phyloP scores from a whole-genome alignment of 1,139 yeast genomes.

The Nakaseomyces uthaithaninus region DNA sequence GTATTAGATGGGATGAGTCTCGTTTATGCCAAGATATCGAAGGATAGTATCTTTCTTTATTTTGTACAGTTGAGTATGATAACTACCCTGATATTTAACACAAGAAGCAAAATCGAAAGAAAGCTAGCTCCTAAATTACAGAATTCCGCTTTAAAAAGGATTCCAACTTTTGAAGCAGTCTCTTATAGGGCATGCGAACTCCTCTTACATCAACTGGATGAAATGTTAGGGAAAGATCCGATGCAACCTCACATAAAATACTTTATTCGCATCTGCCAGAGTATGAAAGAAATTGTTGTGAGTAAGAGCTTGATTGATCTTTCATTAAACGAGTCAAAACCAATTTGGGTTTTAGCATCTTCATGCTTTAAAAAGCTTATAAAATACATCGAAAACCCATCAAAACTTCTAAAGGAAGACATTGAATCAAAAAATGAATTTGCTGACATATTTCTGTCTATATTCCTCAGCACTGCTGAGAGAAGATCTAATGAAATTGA shows the following conservation, averaged over 20 bases:
- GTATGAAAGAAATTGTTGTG: conserved; percentile 37
- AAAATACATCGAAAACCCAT: conserved; percentile 40
- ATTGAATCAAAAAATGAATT: conserved; percentile 13
- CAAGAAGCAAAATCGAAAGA: conserved; percentile 44
- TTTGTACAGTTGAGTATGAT: conserved; percentile 48
- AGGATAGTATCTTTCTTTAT: conserved; percentile 38
- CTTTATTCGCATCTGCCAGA: conserved; percentile 35
- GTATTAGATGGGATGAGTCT: conserved; percentile 40
- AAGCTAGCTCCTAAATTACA: conserved; percentile 31
- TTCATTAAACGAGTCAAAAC: conserved; percentile 22
- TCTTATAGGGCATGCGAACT: conserved; percentile 45
- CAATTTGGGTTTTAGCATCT: conserved; percentile 30
- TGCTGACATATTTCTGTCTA: conserved; percentile 19
- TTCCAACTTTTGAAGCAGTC: conserved; percentile 62
- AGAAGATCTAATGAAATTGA: conserved; percentile 24
- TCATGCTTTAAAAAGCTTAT: conserved; percentile 37
- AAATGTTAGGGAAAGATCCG: conserved; percentile 30
- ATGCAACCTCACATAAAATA: conserved; percentile 42
- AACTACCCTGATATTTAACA: conserved; percentile 50
- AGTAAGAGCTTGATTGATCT: conserved; percentile 37
- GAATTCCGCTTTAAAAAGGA: conserved; percentile 33
- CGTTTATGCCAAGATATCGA: conserved; percentile 32
- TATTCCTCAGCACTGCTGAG: conserved; percentile 18
- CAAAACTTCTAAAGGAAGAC: conserved; percentile 28
- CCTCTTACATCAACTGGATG: conserved; percentile 35